These are phyloP conservation scores for Cynara cardunculus DNA, from an alignment of 129 eudicot genomes.

Conservation along the genomic window DNA sequence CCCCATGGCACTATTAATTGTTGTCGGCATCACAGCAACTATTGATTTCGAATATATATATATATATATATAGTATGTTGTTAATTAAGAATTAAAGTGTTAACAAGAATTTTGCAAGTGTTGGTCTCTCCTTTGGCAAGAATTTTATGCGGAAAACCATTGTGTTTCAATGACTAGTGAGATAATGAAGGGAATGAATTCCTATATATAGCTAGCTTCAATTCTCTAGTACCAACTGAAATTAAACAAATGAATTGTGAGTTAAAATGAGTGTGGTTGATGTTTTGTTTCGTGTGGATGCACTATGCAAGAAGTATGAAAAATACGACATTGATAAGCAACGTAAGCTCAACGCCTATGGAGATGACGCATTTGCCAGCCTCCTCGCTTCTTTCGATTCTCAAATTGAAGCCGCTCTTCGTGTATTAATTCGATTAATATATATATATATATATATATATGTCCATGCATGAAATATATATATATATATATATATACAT, in stretches of 20 bases:
- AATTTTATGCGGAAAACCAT: not conserved
- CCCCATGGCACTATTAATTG: no score
- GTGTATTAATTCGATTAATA: conserved; percentile 24
- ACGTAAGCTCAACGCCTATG: conserved; percentile 35
- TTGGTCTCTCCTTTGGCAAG: not conserved
- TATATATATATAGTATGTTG: no score
- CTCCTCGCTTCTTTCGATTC: conserved; percentile 55
- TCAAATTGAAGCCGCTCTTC: conserved; percentile 52
- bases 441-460: no score
- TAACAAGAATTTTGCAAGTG: not conserved
- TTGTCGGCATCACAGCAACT: no score
- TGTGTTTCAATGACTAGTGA: not conserved
- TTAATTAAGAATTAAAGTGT: no score
- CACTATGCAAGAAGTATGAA: conserved; percentile 67
- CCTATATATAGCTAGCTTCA: no score
- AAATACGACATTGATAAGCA: conserved; percentile 77
- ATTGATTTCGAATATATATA: no score
- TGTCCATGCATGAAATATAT: no score
- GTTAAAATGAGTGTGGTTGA: conserved; percentile 57
- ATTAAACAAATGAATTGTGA: no score
- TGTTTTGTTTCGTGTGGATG: conserved; percentile 58
- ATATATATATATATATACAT: conserved; percentile 1
- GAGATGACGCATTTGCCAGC: conserved; percentile 63
- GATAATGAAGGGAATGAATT: not conserved
- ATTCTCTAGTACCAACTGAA: not conserved